Percentiles rank a stretch among this genome's conserved stretches.
Evolutionary conservation across 129 eudicot genomes (phyloP).

Genomic region (Artemisia argyi): DNA sequence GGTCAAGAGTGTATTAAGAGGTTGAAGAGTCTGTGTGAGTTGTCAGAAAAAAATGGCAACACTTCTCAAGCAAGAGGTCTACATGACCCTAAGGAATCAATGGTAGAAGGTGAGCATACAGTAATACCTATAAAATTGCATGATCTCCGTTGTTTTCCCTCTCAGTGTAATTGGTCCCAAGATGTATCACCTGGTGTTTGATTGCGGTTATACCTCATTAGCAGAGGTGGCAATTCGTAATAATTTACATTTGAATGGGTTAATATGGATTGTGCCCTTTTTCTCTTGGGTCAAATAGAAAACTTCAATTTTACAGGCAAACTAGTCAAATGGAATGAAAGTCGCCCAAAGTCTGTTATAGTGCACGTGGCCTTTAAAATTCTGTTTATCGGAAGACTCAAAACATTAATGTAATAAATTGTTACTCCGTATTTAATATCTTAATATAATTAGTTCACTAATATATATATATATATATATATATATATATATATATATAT

Average conservation of each 20-base stretch:
- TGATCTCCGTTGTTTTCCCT: background rate
- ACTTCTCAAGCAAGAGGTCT: slow-evolving; percentile 29
- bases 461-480: too few relatives aligned
- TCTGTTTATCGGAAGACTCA: too few relatives aligned
- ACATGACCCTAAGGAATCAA: slow-evolving; percentile 30
- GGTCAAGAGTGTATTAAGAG: too few relatives aligned
- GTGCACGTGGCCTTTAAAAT: too few relatives aligned
- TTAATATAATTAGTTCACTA: too few relatives aligned
- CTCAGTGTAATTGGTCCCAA: background rate
- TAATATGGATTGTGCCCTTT: background rate
- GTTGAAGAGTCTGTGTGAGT: too few relatives aligned
- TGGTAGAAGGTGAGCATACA: slow-evolving; percentile 21
- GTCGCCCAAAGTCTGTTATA: too few relatives aligned
- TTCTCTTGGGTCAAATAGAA: background rate
- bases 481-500: too few relatives aligned
- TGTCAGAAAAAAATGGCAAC: slow-evolving; percentile 10
- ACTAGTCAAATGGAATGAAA: too few relatives aligned
- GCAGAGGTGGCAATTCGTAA: background rate
- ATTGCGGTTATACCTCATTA: background rate
- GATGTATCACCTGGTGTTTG: background rate
- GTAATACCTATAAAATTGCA: background rate
- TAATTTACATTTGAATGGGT: background rate
- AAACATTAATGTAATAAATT: too few relatives aligned
- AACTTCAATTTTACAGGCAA: too few relatives aligned
- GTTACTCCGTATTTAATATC: too few relatives aligned